Evolutionary conservation across 2,329 filamentous ascomycete genomes (phyloP).

Genomic region (Microcera coccophila): DNA sequence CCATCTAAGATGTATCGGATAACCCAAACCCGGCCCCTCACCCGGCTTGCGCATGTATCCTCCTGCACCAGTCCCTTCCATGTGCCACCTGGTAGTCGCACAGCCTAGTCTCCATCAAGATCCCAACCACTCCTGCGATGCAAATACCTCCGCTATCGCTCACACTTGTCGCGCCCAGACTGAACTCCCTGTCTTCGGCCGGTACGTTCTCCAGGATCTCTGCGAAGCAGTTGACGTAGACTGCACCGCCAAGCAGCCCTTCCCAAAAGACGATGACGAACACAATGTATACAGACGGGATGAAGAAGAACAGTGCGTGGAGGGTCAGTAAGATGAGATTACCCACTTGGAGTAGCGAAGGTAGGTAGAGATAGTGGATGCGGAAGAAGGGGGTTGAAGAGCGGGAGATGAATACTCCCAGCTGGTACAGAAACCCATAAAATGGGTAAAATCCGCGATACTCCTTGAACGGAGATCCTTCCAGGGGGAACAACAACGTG

Average conservation of each 20-base stretch:
- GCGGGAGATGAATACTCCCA: slow-evolving; percentile 90
- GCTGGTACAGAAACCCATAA: slow-evolving; percentile 91
- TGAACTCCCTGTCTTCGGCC: slow-evolving; percentile 80
- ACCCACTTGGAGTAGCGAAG: slow-evolving; percentile 73
- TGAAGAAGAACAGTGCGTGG: slow-evolving; percentile 75
- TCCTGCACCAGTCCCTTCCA: slow-evolving; percentile 70
- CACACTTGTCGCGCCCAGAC: slow-evolving; percentile 81
- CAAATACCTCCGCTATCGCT: slow-evolving; percentile 91
- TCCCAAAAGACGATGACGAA: slow-evolving; percentile 91
- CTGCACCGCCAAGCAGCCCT: slow-evolving; percentile 80
- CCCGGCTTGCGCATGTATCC: slow-evolving; percentile 41
- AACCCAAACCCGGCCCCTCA: background rate
- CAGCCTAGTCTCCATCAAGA: slow-evolving; percentile 74
- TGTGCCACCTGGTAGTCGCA: slow-evolving; percentile 82
- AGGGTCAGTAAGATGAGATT: slow-evolving; percentile 71
- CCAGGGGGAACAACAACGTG: slow-evolving; percentile 80
- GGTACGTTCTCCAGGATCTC: slow-evolving; percentile 84
- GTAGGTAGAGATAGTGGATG: slow-evolving; percentile 75
- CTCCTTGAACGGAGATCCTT: slow-evolving; percentile 69
- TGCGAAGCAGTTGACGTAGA: slow-evolving; percentile 95
- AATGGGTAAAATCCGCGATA: slow-evolving; percentile 90
- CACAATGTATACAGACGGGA: slow-evolving; percentile 82
- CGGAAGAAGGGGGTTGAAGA: slow-evolving; percentile 86
- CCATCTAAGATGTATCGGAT: background rate
- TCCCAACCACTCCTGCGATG: slow-evolving; percentile 78